phyloP scores from a whole-genome alignment of 2,329 filamentous ascomycete species.

The Fusarium algeriense region DNA sequence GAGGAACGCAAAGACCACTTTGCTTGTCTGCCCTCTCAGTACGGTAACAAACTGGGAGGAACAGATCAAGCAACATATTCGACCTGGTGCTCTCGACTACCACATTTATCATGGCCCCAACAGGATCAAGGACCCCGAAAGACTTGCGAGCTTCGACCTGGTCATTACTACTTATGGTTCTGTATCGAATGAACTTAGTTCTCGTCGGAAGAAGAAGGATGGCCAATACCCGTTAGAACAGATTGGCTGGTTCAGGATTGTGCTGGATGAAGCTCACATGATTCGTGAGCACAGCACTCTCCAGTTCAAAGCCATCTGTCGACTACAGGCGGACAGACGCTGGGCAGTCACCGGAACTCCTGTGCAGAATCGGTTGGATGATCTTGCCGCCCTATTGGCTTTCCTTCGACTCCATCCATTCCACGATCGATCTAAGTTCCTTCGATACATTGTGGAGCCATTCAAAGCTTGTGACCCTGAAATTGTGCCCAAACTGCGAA shows the following conservation, averaged over 20 bases:
- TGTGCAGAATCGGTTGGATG: slow-evolving; percentile 92
- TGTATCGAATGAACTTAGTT: slow-evolving; percentile 80
- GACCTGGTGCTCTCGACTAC: slow-evolving; percentile 72
- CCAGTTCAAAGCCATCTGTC: slow-evolving; percentile 87
- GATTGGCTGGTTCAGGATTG: slow-evolving; percentile 92
- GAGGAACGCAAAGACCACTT: slow-evolving; percentile 80
- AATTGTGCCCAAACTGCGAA: slow-evolving; percentile 84
- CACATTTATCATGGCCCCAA: slow-evolving; percentile 90
- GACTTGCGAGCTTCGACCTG: slow-evolving; percentile 81
- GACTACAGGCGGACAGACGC: slow-evolving; percentile 81
- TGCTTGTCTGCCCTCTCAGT: slow-evolving; percentile 90
- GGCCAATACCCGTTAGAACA: slow-evolving; percentile 76
- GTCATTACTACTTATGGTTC: slow-evolving; percentile 95
- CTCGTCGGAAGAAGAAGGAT: slow-evolving; percentile 70
- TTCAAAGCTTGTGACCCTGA: slow-evolving; percentile 90
- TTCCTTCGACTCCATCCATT: slow-evolving; percentile 90
- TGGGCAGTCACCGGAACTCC: slow-evolving; percentile 99
- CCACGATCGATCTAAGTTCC: slow-evolving; percentile 80
- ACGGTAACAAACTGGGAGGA: slow-evolving; percentile 95
- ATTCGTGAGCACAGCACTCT: slow-evolving; percentile 88
- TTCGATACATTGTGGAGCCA: slow-evolving; percentile 82
- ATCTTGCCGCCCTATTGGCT: slow-evolving; percentile 86
- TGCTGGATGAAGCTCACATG: slow-evolving; percentile 93
- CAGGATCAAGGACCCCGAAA: slow-evolving; percentile 75
- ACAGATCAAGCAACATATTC: slow-evolving; percentile 87